Evolutionary conservation across 148 eudicot species (phyloP), one percentile per base, ranked within the genome.

Genomic region (Polygonum aviculare): DNA sequence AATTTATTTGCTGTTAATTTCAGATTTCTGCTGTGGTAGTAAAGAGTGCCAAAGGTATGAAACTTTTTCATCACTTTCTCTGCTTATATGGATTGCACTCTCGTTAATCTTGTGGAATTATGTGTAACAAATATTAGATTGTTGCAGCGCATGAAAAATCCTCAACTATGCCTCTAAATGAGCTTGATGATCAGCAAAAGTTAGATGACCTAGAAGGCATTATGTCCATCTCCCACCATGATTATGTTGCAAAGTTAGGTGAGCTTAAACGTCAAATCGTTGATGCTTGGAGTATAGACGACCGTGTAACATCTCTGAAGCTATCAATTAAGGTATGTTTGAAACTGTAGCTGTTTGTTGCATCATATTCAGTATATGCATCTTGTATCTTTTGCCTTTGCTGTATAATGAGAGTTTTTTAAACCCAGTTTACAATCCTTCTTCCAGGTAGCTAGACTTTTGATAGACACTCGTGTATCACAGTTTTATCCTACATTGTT

Each of bases 401-500:
- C 55, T 3, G 7, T 16, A 71, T n/a, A 2, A 18, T 40, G 41
- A 71, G 26, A 39, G 18, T 1, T 9, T 19, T 31, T 12, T 33
- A 0, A 63, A 15, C 6, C n/a, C 3, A 2, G 4, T 36, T 16
- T 5, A 14, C 5, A 5, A 15, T 31, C 38, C 1, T 26, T 26
- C 31, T 26, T 81, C 76, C 85, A 91, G 93, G 97, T 89, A 80
- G 93, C 89, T 57, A 91, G 89, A 81, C 84, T 89, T 84, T 84
- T 89, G 81, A 84, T 79, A 86, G 91, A 91, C 79, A 85, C 89
- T 31, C 74, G 86, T 36, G 84, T 82, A 72, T 80, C 81, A 70
- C 93, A 91, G 57, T 89, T 91, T 88, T 91, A 91, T 85, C 97
- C 97, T 55, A 89, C 87, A 44, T 76, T 89, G 76, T 91, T 91